phyloP scores from a whole-genome alignment of 495 filamentous ascomycete genomes.

The Xylaria telfairii region DNA sequence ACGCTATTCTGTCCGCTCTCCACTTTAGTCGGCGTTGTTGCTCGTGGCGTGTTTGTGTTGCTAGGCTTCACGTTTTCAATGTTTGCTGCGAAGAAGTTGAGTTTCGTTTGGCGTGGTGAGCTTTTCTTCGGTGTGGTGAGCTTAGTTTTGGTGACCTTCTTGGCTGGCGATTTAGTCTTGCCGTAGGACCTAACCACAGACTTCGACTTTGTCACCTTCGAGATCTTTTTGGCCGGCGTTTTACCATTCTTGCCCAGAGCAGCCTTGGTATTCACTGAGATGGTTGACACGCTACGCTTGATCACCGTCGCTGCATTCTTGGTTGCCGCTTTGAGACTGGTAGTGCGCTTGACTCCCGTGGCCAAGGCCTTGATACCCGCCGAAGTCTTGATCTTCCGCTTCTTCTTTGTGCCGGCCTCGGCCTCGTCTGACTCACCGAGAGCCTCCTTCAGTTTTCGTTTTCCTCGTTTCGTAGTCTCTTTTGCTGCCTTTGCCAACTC shows the following conservation, averaged over 20 bases:
- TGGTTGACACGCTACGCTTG: slow-evolving; percentile 46
- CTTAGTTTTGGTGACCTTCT: slow-evolving; percentile 28
- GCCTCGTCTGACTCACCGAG: slow-evolving; percentile 41
- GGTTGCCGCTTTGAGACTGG: slow-evolving; percentile 35
- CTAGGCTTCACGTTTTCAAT: slow-evolving; percentile 18
- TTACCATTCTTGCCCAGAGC: slow-evolving; percentile 31
- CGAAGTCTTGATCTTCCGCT: slow-evolving; percentile 47
- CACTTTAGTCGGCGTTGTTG: slow-evolving; percentile 12
- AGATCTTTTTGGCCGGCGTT: slow-evolving; percentile 30
- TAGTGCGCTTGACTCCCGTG: slow-evolving; percentile 33
- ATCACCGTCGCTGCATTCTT: slow-evolving; percentile 41
- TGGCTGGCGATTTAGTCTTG: slow-evolving; percentile 34
- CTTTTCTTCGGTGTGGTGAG: slow-evolving; percentile 34
- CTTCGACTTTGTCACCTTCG: slow-evolving; percentile 38
- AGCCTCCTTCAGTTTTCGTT: slow-evolving; percentile 51
- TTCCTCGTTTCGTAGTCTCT: slow-evolving; percentile 41
- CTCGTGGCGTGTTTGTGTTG: slow-evolving; percentile 9
- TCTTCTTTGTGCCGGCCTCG: slow-evolving; percentile 42
- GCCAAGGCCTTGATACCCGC: slow-evolving; percentile 41
- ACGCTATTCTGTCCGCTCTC: slow-evolving; percentile 12
- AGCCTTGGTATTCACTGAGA: slow-evolving; percentile 45
- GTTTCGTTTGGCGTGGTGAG: slow-evolving; percentile 34
- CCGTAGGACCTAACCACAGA: slow-evolving; percentile 38
- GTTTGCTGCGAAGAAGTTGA: slow-evolving; percentile 32
- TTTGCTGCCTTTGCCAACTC: slow-evolving; percentile 33